phyloP scores from a whole-genome alignment of 306 rosid species.

The Luffa acutangula region DNA sequence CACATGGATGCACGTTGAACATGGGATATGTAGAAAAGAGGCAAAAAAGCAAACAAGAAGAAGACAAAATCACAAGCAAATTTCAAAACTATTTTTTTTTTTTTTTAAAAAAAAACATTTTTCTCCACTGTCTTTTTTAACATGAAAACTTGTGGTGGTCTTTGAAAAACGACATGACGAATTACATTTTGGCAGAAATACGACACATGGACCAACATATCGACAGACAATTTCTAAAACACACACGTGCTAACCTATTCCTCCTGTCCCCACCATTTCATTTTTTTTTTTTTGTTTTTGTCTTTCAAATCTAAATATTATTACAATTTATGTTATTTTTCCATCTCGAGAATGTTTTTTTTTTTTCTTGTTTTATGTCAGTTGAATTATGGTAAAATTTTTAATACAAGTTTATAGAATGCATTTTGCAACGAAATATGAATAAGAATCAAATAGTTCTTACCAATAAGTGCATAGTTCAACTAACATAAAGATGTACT shows the following conservation, averaged over 20 bases:
- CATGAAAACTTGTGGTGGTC: not conserved
- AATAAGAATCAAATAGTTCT: too few species aligned
- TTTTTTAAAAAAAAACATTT: not conserved
- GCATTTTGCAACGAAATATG: too few species aligned
- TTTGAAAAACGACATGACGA: not conserved
- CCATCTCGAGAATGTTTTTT: too few species aligned
- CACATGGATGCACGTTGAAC: slow-evolving; percentile 7
- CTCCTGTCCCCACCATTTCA: not conserved
- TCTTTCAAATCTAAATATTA: too few species aligned
- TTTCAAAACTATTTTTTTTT: not conserved
- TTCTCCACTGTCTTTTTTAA: not conserved
- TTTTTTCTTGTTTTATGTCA: too few species aligned
- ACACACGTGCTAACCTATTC: not conserved
- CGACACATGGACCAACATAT: not conserved
- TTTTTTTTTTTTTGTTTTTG: not conserved
- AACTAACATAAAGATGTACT: too few species aligned
- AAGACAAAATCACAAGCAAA: not conserved
- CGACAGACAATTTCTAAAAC: not conserved
- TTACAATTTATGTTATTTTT: not conserved
- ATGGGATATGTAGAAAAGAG: not conserved
- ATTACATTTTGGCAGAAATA: not conserved
- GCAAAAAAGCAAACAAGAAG: not conserved
- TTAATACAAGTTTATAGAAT: too few species aligned
- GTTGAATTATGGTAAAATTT: too few species aligned
- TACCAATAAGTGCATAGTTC: too few species aligned